Conservation (phyloP, 345 rosid genomes). For the Excoecaria cochinchinensis region DNA sequence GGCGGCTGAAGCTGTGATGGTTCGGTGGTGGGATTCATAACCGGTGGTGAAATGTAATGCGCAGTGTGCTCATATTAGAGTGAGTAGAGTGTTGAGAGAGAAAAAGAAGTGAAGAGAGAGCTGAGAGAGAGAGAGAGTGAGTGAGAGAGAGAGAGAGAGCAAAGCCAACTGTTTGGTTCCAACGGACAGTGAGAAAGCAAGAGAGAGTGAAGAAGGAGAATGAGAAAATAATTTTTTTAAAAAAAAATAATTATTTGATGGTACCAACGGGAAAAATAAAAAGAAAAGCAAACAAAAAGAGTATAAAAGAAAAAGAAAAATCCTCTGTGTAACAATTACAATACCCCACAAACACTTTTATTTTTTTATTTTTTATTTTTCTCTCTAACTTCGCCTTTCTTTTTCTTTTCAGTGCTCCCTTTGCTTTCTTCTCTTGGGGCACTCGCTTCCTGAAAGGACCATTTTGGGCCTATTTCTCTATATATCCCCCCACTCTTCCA, state of each 20-base stretch:
- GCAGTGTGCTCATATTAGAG: conserved; percentile 61
- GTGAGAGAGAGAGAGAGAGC: conserved; percentile 10
- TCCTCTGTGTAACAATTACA: conserved; percentile 18
- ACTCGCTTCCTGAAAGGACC: conserved; percentile 27
- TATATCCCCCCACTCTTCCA: no score
- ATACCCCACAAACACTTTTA: conserved; percentile 12
- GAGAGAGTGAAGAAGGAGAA: conserved; percentile 17
- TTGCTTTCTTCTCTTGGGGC: conserved; percentile 22
- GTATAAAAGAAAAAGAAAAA: conserved; percentile 22
- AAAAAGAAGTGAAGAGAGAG: neutral
- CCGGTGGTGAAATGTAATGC: conserved; percentile 48
- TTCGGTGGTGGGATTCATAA: conserved; percentile 83
- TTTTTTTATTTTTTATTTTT: neutral
- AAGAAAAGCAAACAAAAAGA: conserved; percentile 14
- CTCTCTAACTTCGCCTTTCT: neutral
- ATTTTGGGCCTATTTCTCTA: conserved; percentile 21
- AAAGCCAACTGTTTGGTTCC: conserved; percentile 54
- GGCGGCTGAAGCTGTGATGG: conserved; percentile 60
- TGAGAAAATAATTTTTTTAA: conserved; percentile 16
- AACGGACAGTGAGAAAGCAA: conserved; percentile 50
- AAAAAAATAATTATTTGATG: conserved; percentile 17
- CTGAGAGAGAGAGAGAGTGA: conserved; percentile 12
- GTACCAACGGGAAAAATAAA: conserved; percentile 21
- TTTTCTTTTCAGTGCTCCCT: neutral
- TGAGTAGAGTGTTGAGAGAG: neutral